Conservation (phyloP, 805 yeast genomes). For the Kluyveromyces nonfermentans region DNA sequence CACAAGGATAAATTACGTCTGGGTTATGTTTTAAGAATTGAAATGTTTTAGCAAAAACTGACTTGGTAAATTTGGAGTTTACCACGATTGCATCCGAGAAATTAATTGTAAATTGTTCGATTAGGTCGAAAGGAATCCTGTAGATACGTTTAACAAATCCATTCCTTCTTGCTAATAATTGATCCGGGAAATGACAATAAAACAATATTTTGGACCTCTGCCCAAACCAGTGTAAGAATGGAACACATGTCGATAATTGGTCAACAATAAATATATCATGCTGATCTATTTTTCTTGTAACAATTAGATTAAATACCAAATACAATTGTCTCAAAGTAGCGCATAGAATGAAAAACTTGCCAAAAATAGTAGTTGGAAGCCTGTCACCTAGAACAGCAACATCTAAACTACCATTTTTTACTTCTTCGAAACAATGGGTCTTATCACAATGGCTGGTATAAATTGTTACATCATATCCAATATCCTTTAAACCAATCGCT, state of each 20-base stretch:
- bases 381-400: conserved; percentile 77
- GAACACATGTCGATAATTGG: conserved; percentile 74
- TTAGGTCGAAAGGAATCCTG: conserved; percentile 71
- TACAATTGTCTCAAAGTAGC: conserved; percentile 79
- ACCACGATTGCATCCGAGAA: conserved; percentile 75
- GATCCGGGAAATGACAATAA: conserved; percentile 96
- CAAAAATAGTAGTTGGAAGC: conserved; percentile 60
- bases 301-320: conserved; percentile 40
- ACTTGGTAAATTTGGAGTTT: conserved; percentile 74
- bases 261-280: conserved; percentile 78
- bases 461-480: conserved; percentile 53
- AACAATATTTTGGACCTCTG: conserved; percentile 50
- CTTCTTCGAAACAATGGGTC: conserved; percentile 86
- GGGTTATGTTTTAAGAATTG: conserved; percentile 23
- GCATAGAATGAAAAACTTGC: conserved; percentile 67
- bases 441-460: conserved; percentile 88
- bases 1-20: conserved; percentile 49
- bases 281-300: conserved; percentile 35
- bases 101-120: conserved; percentile 74
- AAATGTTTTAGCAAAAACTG: conserved; percentile 61
- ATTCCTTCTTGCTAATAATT: conserved; percentile 54
- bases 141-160: conserved; percentile 51
- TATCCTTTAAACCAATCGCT: conserved; percentile 72
- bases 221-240: conserved; percentile 45
- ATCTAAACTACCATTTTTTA: conserved; percentile 44